Conservation (phyloP, 2,329 filamentous ascomycete genomes). For the Leptographium procerum region DNA sequence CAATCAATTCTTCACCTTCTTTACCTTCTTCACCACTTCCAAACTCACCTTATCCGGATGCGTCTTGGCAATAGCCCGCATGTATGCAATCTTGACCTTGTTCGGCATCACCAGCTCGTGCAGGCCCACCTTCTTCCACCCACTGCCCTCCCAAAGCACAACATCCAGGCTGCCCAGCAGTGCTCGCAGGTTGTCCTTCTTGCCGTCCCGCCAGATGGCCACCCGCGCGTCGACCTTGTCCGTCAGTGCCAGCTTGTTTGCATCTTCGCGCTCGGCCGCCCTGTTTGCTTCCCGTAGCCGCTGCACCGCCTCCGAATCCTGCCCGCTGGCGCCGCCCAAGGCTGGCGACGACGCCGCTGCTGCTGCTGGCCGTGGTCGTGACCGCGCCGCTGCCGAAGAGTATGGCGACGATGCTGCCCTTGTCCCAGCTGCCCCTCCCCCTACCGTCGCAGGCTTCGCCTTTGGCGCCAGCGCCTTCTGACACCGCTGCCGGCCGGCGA, state of each 20-base stretch:
- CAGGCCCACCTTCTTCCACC: constrained; percentile 95
- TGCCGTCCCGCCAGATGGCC: constrained; percentile 75
- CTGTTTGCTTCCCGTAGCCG: constrained; percentile 74
- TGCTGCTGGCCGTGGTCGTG: not conserved
- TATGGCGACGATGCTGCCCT: not conserved
- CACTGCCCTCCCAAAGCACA: constrained; percentile 83
- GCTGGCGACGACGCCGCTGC: not conserved
- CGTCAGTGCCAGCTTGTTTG: constrained; percentile 81
- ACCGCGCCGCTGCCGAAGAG: not conserved
- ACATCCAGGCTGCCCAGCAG: constrained; percentile 75
- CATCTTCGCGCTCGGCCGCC: constrained; percentile 74
- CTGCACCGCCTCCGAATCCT: constrained; percentile 62
- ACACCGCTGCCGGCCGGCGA: constrained; percentile 78
- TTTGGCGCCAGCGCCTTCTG: constrained; percentile 72
- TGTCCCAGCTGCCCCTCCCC: not conserved
- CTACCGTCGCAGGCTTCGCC: constrained; percentile 25
- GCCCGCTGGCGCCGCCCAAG: not conserved
- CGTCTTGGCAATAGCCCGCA: constrained; percentile 98
- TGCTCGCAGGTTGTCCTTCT: constrained; percentile 83
- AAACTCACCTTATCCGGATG: constrained; percentile 86
- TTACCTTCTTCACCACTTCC: not conserved
- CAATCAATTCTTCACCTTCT: not conserved
- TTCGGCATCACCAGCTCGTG: constrained; percentile 84
- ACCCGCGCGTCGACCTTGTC: constrained; percentile 78
- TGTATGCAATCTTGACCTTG: constrained; percentile 95